Percentiles rank a stretch among this genome's conserved stretches.
Conservation (phyloP, 345 rosid genomes). For the Eucalyptus erythrocorys region DNA sequence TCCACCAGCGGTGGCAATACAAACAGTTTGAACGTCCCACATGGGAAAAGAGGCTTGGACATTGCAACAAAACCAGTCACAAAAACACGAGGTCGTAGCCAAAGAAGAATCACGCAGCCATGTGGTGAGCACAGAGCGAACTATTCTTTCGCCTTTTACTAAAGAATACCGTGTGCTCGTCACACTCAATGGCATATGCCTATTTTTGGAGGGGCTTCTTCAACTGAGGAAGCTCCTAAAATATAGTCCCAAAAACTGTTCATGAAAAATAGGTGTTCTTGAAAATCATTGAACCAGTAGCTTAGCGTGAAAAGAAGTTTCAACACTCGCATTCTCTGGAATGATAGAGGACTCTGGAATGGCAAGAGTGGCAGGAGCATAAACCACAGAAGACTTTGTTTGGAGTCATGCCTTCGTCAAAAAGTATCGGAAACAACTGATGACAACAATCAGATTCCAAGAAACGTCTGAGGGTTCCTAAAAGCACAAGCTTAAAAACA, state of each 20-base stretch:
- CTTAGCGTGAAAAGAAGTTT: background rate
- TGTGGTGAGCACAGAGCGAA: conserved; percentile 24
- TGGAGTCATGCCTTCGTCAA: background rate
- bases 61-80: background rate
- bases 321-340: background rate
- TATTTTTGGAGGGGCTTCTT: background rate
- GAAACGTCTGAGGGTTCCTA: background rate
- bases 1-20: background rate
- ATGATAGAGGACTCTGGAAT: background rate
- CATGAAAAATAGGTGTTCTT: fast-evolving
- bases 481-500: no score
- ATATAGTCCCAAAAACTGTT: background rate
- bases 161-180: conserved; percentile 34
- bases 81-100: background rate
- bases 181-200: conserved; percentile 8
- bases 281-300: no score
- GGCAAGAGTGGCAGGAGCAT: background rate
- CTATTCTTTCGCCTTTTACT: conserved; percentile 49
- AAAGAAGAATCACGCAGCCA: background rate
- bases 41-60: background rate
- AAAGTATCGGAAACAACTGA: background rate
- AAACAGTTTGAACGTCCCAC: background rate
- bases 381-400: background rate
- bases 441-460: background rate
- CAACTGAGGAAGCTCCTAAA: background rate